Percentiles rank a stretch among this genome's conserved stretches.
phyloP scores from a whole-genome alignment of 495 filamentous ascomycete genomes.

The Aspergillus kassunensis region DNA sequence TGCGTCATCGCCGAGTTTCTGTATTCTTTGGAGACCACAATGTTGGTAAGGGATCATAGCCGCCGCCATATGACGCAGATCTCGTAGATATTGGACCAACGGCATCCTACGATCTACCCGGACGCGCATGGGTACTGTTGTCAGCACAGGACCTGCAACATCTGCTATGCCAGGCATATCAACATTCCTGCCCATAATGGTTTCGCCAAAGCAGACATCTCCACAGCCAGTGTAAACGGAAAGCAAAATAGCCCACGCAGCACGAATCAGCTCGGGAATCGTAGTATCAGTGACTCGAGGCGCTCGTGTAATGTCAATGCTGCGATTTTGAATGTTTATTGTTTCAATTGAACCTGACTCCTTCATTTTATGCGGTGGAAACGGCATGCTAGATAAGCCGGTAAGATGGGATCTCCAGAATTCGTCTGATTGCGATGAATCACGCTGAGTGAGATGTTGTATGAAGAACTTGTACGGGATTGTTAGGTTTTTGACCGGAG shows the following conservation, averaged over 20 bases:
- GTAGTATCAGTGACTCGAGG: constrained; percentile 34
- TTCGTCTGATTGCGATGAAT: constrained; percentile 32
- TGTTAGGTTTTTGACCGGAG: constrained; percentile 9
- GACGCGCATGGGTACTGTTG: constrained; percentile 48
- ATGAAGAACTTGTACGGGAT: constrained; percentile 42
- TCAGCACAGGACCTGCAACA: constrained; percentile 51
- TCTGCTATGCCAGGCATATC: constrained; percentile 45
- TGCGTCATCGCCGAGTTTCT: constrained; percentile 33
- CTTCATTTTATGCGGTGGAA: constrained; percentile 27
- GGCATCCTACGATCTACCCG: constrained; percentile 34
- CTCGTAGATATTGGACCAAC: constrained; percentile 37
- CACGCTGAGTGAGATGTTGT: constrained; percentile 31
- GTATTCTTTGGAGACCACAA: constrained; percentile 40
- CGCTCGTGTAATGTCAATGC: constrained; percentile 20
- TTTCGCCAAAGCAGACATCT: constrained; percentile 55
- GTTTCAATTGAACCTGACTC: constrained; percentile 24
- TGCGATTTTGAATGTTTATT: constrained; percentile 29
- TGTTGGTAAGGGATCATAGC: constrained; percentile 51
- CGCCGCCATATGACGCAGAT: constrained; percentile 38
- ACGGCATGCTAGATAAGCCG: constrained; percentile 15
- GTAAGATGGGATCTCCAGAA: constrained; percentile 45
- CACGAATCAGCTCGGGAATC: constrained; percentile 46
- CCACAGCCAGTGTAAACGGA: constrained; percentile 38
- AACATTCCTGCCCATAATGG: constrained; percentile 51
- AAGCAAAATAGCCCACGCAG: constrained; percentile 52